These are phyloP conservation scores for Samsoniella hepiali DNA, from an alignment of 2,329 filamentous ascomycete species.

Conservation along the genomic window DNA sequence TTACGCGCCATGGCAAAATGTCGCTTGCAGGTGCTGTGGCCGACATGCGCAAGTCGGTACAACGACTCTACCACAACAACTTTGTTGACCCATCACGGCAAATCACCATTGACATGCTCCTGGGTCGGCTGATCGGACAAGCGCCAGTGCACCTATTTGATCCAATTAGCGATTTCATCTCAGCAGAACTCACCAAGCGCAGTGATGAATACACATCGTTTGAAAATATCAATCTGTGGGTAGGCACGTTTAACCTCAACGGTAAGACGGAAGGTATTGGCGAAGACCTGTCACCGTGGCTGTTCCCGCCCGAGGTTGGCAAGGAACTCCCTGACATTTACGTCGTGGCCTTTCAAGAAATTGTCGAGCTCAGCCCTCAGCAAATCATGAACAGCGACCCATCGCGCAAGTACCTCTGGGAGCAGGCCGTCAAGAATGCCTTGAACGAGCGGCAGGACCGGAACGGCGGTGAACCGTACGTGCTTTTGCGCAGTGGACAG, in stretches of 20 bases:
- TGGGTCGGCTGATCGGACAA: slow-evolving; percentile 83
- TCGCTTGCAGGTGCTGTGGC: slow-evolving; percentile 88
- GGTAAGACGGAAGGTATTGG: slow-evolving; percentile 75
- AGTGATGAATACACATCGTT: slow-evolving; percentile 71
- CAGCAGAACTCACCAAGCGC: slow-evolving; percentile 66
- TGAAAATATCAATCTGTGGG: slow-evolving; percentile 73
- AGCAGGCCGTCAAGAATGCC: slow-evolving; percentile 71
- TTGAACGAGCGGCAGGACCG: slow-evolving; percentile 69
- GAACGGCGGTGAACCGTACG: slow-evolving; percentile 72
- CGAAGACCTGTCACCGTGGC: slow-evolving; percentile 80
- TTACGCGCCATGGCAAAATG: slow-evolving; percentile 93
- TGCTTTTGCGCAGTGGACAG: slow-evolving; percentile 85
- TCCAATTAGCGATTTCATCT: slow-evolving; percentile 89
- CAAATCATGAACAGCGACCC: slow-evolving; percentile 99
- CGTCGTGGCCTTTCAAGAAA: slow-evolving; percentile 93
- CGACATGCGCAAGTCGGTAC: slow-evolving; percentile 93
- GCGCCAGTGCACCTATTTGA: slow-evolving; percentile 82
- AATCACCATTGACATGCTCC: slow-evolving; percentile 88
- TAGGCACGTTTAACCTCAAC: slow-evolving; percentile 94
- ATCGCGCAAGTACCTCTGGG: slow-evolving; percentile 79
- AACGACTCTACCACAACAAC: slow-evolving; percentile 94
- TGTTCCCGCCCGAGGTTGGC: slow-evolving; percentile 62
- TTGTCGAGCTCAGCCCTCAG: slow-evolving; percentile 94
- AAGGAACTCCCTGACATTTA: slow-evolving; percentile 76
- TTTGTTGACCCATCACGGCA: slow-evolving; percentile 92